Evolutionary conservation across 495 filamentous ascomycete species (phyloP), one percentile per base, ranked within the genome.

Genomic region (Aspergillus saccharolyticus): DNA sequence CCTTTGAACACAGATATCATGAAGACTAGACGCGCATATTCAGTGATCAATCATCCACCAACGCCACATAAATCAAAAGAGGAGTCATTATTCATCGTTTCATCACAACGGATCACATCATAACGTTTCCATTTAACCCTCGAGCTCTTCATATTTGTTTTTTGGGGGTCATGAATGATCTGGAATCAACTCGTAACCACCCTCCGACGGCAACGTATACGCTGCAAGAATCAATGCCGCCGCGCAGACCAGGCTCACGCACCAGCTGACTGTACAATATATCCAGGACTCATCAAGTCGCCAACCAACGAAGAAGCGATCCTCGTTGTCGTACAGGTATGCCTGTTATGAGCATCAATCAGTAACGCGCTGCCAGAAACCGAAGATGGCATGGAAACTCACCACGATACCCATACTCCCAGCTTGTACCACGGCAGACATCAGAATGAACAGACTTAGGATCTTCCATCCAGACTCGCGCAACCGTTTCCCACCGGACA

Each of bases 231-330:
- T 72, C 47, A 97, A 67, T 17, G 78, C 82, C 21, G 70, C 76
- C 0, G 83, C 84, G 25, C 85, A 79, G 21, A 91, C 57, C 16
- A 88, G 58, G 52, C 84, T 79, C 20, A 90, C 62, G 56, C 70
- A 79, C 79, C 85, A 95, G 65, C 87, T 90, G 42, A 85, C 75
- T 14, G 85, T 90, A 67, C 87, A 90, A 42, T 93, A 78, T 10
- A 87, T 77, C 83, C 86, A 96, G 6, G 87, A 87, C 55, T 81
- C 78, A 63, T 88, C 90, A 51, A 97, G 78, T 57, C 78, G 77
- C 89, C 93, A 96, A 48, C 92, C 93, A 18, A 86, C 80, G 64
- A 88, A 85, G 70, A 96, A 97, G 45, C 90, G 82, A 51, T 89
- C 85, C 62, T 96, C 91, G 66, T 90, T 81, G 55, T 96, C 87